Conservation (phyloP, 192 early-diverging fungal species). For the Coemansia guatemalensis region DNA sequence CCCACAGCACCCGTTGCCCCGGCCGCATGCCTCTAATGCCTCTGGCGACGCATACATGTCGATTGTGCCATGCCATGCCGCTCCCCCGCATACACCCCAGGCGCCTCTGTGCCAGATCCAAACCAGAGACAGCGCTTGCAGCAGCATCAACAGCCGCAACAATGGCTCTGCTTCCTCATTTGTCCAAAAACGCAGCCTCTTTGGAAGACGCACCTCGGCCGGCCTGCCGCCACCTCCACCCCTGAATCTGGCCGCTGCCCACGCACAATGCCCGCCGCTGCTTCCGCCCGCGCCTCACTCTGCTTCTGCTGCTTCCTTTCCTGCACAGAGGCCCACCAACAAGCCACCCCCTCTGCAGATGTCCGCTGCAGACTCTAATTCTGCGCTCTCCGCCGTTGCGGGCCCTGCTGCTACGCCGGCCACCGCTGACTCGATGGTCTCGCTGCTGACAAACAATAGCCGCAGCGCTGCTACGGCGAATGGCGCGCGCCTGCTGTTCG, state of each 20-base stretch:
- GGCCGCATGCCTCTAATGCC: neutral
- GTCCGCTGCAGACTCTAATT: conserved; percentile 29
- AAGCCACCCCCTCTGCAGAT: conserved; percentile 30
- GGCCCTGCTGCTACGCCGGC: conserved; percentile 10
- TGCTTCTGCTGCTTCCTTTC: conserved; percentile 23
- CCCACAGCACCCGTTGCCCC: conserved; percentile 1
- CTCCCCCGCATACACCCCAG: conserved; percentile 14
- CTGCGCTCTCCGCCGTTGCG: conserved; percentile 11
- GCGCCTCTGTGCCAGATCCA: neutral
- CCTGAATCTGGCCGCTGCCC: conserved; percentile 43
- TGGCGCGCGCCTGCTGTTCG: conserved; percentile 37
- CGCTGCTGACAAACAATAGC: conserved; percentile 39
- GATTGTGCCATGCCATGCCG: conserved; percentile 12
- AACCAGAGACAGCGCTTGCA: conserved; percentile 6
- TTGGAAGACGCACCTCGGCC: conserved; percentile 43
- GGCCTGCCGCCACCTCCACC: conserved; percentile 46
- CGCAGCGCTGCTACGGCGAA: conserved; percentile 49
- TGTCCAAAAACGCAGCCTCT: conserved; percentile 40
- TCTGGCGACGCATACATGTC: conserved; percentile 13
- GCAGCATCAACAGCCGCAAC: conserved; percentile 9
- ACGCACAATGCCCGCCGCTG: conserved; percentile 35
- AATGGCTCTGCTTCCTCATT: conserved; percentile 23
- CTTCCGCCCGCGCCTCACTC: conserved; percentile 35
- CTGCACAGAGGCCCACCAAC: conserved; percentile 13
- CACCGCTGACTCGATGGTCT: conserved; percentile 16